Conservation (phyloP, 2,329 filamentous ascomycete species). For the Diaporthe citri region DNA sequence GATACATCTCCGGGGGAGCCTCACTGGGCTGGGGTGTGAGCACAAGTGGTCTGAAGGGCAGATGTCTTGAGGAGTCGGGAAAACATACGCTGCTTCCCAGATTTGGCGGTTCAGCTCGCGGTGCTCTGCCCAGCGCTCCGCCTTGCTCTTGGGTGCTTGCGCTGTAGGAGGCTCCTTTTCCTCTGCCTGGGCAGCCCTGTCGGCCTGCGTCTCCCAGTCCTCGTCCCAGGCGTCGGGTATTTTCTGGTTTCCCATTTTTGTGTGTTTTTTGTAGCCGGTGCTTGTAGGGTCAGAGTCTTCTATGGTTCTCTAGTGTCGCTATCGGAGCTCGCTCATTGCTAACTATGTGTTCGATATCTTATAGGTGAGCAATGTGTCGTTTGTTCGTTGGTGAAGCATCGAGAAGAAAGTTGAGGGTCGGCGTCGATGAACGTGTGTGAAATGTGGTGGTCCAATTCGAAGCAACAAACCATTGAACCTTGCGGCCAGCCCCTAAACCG, state of each 20-base stretch:
- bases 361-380: constrained; percentile 11
- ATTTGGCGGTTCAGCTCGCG: constrained; percentile 85
- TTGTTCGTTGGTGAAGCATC: background rate
- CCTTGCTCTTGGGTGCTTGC: constrained; percentile 70
- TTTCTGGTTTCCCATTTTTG: constrained; percentile 60
- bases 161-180: constrained; percentile 53
- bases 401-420: background rate
- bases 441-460: constrained; percentile 9
- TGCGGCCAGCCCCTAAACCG: constrained; percentile 3
- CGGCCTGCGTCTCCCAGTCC: constrained; percentile 87
- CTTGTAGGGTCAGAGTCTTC: background rate
- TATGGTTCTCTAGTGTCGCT: background rate
- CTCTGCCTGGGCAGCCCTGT: constrained; percentile 60
- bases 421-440: background rate
- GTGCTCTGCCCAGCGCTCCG: constrained; percentile 84
- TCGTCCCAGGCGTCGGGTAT: constrained; percentile 89
- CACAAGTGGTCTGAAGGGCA: constrained; percentile 22
- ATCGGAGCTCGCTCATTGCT: constrained; percentile 10
- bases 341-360: constrained; percentile 1
- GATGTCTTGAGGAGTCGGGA: background rate
- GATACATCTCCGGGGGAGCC: constrained; percentile 78
- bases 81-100: constrained; percentile 86
- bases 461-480: constrained; percentile 6
- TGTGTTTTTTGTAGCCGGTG: background rate
- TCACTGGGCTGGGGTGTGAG: constrained; percentile 66